Percentiles rank a stretch among this genome's conserved stretches.
phyloP scores from a whole-genome alignment of 225 moss, liverwort and hornwort species.

The Marchantia polymorpha region DNA sequence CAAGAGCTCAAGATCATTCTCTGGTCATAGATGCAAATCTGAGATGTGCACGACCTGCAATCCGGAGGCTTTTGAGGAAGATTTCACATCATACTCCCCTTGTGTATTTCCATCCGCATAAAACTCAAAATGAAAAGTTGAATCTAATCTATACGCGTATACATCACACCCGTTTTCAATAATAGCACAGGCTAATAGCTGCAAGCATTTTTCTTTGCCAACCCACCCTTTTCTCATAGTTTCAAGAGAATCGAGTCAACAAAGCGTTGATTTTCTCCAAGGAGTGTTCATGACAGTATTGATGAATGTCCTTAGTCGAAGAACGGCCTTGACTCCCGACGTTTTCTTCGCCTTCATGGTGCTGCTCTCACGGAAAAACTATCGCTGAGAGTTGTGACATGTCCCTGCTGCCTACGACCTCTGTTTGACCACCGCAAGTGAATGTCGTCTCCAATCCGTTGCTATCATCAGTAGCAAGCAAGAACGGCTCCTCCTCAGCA shows the following conservation, averaged over 20 bases:
- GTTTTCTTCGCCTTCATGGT: conserved; percentile 98
- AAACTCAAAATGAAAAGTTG: conserved; percentile 96
- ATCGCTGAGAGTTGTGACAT: conserved; percentile 26
- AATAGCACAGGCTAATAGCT: conserved; percentile 79
- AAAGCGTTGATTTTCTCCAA: conserved; percentile 68
- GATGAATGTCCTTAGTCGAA: conserved; percentile 71
- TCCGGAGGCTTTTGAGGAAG: conserved; percentile 31
- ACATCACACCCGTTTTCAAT: conserved; percentile 77
- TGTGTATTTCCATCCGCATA: conserved; percentile 63
- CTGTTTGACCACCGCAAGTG: neutral
- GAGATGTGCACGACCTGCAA: conserved; percentile 84
- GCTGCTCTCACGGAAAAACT: conserved; percentile 11
- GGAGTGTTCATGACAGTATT: conserved; percentile 66
- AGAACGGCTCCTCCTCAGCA: neutral
- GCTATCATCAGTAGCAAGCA: conserved; percentile 19
- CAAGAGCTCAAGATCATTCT: conserved; percentile 74
- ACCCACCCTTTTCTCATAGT: conserved; percentile 99
- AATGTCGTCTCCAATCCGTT: conserved; percentile 19
- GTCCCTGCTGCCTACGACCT: conserved; percentile 16
- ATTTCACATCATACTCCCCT: conserved; percentile 38
- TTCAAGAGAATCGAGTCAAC: conserved; percentile 77
- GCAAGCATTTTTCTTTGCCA: conserved; percentile 94
- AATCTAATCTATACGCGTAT: conserved; percentile 76
- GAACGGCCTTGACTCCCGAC: conserved; percentile 93
- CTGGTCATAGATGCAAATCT: conserved; percentile 64